Evolutionary conservation across 495 filamentous ascomycete species (phyloP).

Genomic region (Astrocystis sublimbata): DNA sequence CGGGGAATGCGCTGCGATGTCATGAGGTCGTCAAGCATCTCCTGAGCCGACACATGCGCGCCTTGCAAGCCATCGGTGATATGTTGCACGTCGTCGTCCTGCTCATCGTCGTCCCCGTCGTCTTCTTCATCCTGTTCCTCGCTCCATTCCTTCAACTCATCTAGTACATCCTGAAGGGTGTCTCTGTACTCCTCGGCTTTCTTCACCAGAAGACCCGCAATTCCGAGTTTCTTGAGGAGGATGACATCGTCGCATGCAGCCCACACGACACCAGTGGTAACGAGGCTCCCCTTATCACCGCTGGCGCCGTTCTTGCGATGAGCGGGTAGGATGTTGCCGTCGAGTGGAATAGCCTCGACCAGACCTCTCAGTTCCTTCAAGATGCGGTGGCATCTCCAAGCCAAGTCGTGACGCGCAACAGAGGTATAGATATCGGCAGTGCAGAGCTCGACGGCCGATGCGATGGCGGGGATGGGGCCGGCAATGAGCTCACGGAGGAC

Average conservation of each 20-base stretch:
- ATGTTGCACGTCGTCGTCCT: slow-evolving; percentile 24
- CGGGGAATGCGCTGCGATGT: slow-evolving; percentile 54
- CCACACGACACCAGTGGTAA: slow-evolving; percentile 63
- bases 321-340: slow-evolving; percentile 47
- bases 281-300: slow-evolving; percentile 55
- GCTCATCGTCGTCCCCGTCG: slow-evolving; percentile 41
- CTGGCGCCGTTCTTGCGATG: slow-evolving; percentile 45
- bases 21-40: slow-evolving; percentile 58
- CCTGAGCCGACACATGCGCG: slow-evolving; percentile 40
- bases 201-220: slow-evolving; percentile 60
- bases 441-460: slow-evolving; percentile 67
- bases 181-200: slow-evolving; percentile 68
- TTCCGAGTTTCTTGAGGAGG: slow-evolving; percentile 60
- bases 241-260: slow-evolving; percentile 71
- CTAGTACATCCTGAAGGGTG: slow-evolving; percentile 74
- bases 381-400: slow-evolving; percentile 46
- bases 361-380: slow-evolving; percentile 49
- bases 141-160: slow-evolving; percentile 84
- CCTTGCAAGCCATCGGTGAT: slow-evolving; percentile 21
- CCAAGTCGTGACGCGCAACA: slow-evolving; percentile 58
- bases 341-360: slow-evolving; percentile 44
- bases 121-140: slow-evolving; percentile 57
- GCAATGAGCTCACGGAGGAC: slow-evolving; percentile 67
- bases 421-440: slow-evolving; percentile 57
- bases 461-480: slow-evolving; percentile 68